Percentiles rank a stretch among this genome's conserved stretches.
phyloP scores from a whole-genome alignment of 495 filamentous ascomycete species.

The Pyronema omphalodes region DNA sequence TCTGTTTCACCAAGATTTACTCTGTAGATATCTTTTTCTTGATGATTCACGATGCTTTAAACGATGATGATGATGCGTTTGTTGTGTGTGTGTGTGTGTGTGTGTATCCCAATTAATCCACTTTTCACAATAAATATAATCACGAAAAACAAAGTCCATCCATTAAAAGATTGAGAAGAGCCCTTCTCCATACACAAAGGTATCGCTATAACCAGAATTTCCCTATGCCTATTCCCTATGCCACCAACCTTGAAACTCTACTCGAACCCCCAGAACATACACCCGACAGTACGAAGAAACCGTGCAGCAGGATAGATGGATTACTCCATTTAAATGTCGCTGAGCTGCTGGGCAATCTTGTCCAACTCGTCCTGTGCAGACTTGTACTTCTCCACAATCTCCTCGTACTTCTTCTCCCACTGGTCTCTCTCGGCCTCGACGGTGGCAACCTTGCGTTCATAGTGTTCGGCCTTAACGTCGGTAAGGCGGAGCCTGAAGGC shows the following conservation, averaged over 20 bases:
- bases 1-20: no score
- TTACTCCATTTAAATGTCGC: conserved; percentile 51
- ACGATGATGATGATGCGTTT: no score
- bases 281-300: conserved; percentile 2
- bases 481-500: conserved; percentile 74
- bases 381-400: conserved; percentile 74
- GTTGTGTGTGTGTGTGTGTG: no score
- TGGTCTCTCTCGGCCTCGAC: conserved; percentile 72
- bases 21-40: no score
- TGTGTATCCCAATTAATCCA: no score
- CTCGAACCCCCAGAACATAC: neutral
- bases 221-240: neutral
- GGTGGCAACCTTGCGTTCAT: conserved; percentile 96
- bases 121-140: neutral
- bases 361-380: conserved; percentile 79
- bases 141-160: neutral
- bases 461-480: conserved; percentile 97
- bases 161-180: conserved; percentile 4
- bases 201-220: conserved; percentile 3
- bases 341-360: conserved; percentile 71
- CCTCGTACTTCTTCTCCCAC: conserved; percentile 95
- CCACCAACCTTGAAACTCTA: neutral
- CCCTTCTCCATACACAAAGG: conserved; percentile 2
- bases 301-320: neutral
- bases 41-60: no score